Evolutionary conservation across 495 filamentous ascomycete genomes (phyloP), one percentile per base, ranked within the genome.

Genomic region (Parathielavia hyrcaniae): DNA sequence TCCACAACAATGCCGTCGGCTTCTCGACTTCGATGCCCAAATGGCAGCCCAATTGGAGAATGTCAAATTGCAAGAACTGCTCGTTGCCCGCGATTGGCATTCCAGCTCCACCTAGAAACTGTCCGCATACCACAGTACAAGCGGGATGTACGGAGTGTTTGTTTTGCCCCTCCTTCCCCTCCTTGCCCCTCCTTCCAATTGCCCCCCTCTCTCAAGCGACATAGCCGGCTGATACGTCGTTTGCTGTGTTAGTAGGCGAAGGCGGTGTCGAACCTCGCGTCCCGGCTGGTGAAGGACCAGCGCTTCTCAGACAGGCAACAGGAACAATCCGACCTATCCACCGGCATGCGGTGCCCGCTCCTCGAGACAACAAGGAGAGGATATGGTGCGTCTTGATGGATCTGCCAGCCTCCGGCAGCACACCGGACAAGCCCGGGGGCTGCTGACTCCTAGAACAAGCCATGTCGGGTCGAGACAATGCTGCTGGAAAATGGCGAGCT

Each of bases 31-130:
- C 63, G 61, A 44, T 66, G 67, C 67, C 67, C 64, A 62, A 67
- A 50, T 64, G 51, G 67, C 35, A 56, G 64, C 67, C 67, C 67
- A 63, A 66, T 64, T 30, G 61, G 61, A 62, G 57, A 58, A 50
- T 53, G 58, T 52, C 35, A 56, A 38, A 8, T 52, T 14, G 6
- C 19, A 2, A 50, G 22, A 47, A n/a, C 49, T 20, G 45, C 57
- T 48, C 26, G 26, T 30, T 14, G 48, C 26, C 19, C 41, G 26
- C 51, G 32, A 44, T 40, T 55, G 44, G 38, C 50, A 44, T 32
- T 48, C 1, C 43, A 50, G 45, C 46, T 56, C 58, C 58, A 60
- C 58, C 19, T 17, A n/a, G n/a, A 23, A 22, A 32, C n/a, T n/a
- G 41, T 2, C 14, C 22, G 35, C 41, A 53, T 32, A n/a, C n/a